Conservation (phyloP, 2,329 filamentous ascomycete species). For the Aureobasidium sp. region DNA sequence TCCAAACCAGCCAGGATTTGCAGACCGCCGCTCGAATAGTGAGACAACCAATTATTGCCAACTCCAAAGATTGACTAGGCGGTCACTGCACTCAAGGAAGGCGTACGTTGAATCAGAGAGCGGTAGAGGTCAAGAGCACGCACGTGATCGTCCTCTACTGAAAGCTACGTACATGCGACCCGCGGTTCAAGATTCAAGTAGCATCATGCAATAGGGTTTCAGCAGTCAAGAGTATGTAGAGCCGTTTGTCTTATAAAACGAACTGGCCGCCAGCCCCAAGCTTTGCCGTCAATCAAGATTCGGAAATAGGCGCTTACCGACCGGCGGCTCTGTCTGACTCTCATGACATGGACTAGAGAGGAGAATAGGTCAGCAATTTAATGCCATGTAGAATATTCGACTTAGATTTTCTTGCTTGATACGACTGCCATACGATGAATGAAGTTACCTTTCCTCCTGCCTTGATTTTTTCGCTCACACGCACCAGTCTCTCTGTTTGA, state of each 20-base stretch:
- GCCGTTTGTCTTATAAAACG: background rate
- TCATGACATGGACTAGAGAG: background rate
- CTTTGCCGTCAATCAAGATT: background rate
- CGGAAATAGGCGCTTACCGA: background rate
- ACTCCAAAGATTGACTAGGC: background rate
- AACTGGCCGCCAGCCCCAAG: background rate
- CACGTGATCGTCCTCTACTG: background rate
- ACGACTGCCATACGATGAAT: no score
- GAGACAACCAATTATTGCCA: background rate
- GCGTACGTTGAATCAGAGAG: background rate
- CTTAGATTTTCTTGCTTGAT: background rate
- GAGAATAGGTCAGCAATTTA: background rate
- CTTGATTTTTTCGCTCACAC: background rate
- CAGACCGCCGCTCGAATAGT: background rate
- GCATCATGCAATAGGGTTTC: background rate
- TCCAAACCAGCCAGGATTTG: background rate
- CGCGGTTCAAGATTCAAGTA: background rate
- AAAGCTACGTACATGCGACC: no score
- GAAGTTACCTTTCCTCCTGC: background rate
- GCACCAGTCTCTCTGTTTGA: background rate
- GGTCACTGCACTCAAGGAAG: background rate
- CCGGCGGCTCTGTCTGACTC: constrained; percentile 4
- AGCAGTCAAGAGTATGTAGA: background rate
- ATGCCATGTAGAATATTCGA: background rate
- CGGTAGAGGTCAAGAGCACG: background rate